Evolutionary conservation across 2,329 filamentous ascomycete genomes (phyloP).

Genomic region (Leptographium wingfieldii): DNA sequence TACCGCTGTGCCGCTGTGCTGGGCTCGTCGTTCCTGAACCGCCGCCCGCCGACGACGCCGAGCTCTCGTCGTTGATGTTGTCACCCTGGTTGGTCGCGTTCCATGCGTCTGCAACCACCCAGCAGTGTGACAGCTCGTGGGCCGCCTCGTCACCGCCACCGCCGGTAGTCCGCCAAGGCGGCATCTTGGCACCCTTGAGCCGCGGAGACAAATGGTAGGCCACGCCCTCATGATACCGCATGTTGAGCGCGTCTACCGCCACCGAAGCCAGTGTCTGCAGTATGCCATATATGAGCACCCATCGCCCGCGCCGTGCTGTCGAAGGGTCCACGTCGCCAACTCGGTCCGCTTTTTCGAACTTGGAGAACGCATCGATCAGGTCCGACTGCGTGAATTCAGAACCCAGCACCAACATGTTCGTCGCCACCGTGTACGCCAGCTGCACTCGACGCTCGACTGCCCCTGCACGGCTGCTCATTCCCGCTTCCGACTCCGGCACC

Average conservation of each 20-base stretch:
- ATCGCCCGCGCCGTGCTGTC: constrained; percentile 43
- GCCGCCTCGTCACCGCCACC: constrained; percentile 26
- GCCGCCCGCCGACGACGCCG: constrained; percentile 11
- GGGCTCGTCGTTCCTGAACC: constrained; percentile 15
- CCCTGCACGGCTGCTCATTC: constrained; percentile 12
- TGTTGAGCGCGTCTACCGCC: constrained; percentile 41
- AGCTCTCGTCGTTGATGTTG: constrained; percentile 13
- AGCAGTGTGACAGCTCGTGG: constrained; percentile 42
- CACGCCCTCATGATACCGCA: constrained; percentile 39
- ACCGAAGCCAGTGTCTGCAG: constrained; percentile 47
- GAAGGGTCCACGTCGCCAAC: constrained; percentile 39
- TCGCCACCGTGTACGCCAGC: constrained; percentile 46
- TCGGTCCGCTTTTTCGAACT: constrained; percentile 42
- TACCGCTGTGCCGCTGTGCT: constrained; percentile 5
- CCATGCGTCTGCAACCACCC: constrained; percentile 32
- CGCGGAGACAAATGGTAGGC: constrained; percentile 44
- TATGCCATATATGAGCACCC: constrained; percentile 48
- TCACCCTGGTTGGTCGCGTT: constrained; percentile 10
- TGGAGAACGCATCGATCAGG: constrained; percentile 41
- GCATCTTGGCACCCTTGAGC: constrained; percentile 35
- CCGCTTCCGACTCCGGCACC: constrained; percentile 38
- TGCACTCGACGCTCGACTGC: constrained; percentile 37
- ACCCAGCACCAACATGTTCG: constrained; percentile 44
- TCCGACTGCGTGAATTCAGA: constrained; percentile 39
- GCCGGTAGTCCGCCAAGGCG: constrained; percentile 37